These are phyloP conservation scores for Penicillium crustosum DNA, from an alignment of 2,329 filamentous ascomycete genomes.

Conservation along the genomic window DNA sequence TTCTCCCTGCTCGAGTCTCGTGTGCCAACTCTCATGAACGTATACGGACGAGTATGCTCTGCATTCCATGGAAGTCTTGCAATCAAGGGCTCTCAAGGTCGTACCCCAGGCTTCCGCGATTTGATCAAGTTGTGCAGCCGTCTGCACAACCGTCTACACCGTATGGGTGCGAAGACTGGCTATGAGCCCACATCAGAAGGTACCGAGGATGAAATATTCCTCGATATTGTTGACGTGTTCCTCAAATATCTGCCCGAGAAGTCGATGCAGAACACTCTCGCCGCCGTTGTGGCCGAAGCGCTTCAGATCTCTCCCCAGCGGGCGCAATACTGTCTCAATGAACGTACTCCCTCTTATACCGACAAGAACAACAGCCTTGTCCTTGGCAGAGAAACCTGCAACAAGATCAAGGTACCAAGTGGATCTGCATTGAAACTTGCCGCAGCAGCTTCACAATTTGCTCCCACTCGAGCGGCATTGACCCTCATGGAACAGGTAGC, in stretches of 20 bases:
- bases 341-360: conserved; percentile 69
- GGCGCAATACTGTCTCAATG: conserved; percentile 72
- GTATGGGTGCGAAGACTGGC: conserved; percentile 60
- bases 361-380: conserved; percentile 59
- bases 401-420: conserved; percentile 54
- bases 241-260: conserved; percentile 73
- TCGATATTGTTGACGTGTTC: conserved; percentile 93
- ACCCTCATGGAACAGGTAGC: conserved; percentile 85
- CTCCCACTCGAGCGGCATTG: conserved; percentile 81
- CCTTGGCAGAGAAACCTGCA: conserved; percentile 66
- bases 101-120: conserved; percentile 70
- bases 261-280: conserved; percentile 52
- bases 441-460: conserved; percentile 60
- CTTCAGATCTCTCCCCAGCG: conserved; percentile 83
- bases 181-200: conserved; percentile 71
- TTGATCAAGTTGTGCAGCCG: conserved; percentile 89
- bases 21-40: conserved; percentile 56
- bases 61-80: conserved; percentile 41
- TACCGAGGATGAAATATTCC: conserved; percentile 78
- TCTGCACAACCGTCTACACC: conserved; percentile 64
- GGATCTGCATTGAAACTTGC: conserved; percentile 46
- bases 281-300: conserved; percentile 74
- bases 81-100: conserved; percentile 44
- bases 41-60: conserved; percentile 50
- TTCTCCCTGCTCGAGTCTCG: conserved; percentile 67